Percentiles rank a stretch among this genome's conserved stretches.
Conservation (phyloP, 2,329 filamentous ascomycete species). For the Microdochium paspali region DNA sequence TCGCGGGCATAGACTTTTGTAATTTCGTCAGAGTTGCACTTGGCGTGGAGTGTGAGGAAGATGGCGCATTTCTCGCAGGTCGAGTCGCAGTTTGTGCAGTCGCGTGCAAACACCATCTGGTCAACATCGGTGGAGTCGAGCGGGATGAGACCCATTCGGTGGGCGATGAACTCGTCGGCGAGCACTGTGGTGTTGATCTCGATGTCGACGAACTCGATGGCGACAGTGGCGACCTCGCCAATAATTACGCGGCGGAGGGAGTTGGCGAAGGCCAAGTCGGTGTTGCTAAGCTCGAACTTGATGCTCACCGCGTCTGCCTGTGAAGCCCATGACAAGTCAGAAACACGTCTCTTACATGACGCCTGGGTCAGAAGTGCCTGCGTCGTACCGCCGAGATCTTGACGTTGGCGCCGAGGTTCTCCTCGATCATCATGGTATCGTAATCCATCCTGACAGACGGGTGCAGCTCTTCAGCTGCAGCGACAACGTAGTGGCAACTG, state of each 20-base stretch:
- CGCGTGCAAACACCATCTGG: slow-evolving; percentile 75
- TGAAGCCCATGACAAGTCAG: slow-evolving; percentile 1
- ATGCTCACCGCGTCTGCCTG: slow-evolving; percentile 75
- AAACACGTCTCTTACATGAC: neutral
- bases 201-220: slow-evolving; percentile 90
- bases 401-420: slow-evolving; percentile 45
- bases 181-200: slow-evolving; percentile 91
- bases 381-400: slow-evolving; percentile 49
- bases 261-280: slow-evolving; percentile 88
- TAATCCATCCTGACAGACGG: slow-evolving; percentile 38
- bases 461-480: neutral
- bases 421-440: slow-evolving; percentile 51
- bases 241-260: slow-evolving; percentile 84
- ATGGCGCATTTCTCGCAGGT: slow-evolving; percentile 91
- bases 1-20: slow-evolving; percentile 94
- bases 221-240: slow-evolving; percentile 87
- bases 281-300: slow-evolving; percentile 84
- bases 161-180: slow-evolving; percentile 90
- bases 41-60: slow-evolving; percentile 72
- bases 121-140: slow-evolving; percentile 78
- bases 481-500: neutral
- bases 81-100: slow-evolving; percentile 88
- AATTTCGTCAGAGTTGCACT: slow-evolving; percentile 75
- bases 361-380: slow-evolving; percentile 3
- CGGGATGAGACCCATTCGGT: slow-evolving; percentile 84